These are phyloP conservation scores for Besnoitia besnoiti DNA, from an alignment of 169 alveolate species.

Conservation along the genomic window DNA sequence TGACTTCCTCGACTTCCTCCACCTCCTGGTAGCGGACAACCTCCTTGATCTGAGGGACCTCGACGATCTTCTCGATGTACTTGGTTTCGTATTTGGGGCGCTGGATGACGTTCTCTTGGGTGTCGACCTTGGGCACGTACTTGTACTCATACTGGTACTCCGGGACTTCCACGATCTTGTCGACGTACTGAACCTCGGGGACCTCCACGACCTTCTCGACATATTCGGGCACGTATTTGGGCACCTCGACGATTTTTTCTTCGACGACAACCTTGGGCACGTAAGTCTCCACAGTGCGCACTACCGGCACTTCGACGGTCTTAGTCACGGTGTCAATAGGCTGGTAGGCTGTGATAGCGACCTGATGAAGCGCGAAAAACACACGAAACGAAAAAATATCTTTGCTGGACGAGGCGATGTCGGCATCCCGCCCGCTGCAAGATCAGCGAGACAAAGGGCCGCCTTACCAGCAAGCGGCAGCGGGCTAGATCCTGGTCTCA, in stretches of 20 bases:
- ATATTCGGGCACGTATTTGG: constrained; percentile 80
- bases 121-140: constrained; percentile 82
- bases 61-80: constrained; percentile 83
- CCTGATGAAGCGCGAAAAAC: constrained; percentile 63
- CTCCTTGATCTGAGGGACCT: constrained; percentile 79
- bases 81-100: constrained; percentile 80
- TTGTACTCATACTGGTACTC: constrained; percentile 78
- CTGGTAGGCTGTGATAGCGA: constrained; percentile 80
- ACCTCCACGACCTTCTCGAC: constrained; percentile 85
- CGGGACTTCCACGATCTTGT: constrained; percentile 83
- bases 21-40: constrained; percentile 79
- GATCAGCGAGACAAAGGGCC: neutral
- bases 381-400: neutral
- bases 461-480: no score
- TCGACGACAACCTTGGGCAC: constrained; percentile 84
- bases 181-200: constrained; percentile 84
- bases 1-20: constrained; percentile 79
- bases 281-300: constrained; percentile 80
- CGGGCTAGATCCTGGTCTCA: neutral
- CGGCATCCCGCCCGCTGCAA: neutral
- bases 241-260: constrained; percentile 83
- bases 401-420: no score
- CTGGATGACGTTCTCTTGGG: constrained; percentile 81
- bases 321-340: constrained; percentile 79
- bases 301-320: constrained; percentile 84